A percentile compares a stretch with the other conserved stretches of the same genome.
Evolutionary conservation across 106 monocot genomes (phyloP).

Genomic region (Dioscorea alata): DNA sequence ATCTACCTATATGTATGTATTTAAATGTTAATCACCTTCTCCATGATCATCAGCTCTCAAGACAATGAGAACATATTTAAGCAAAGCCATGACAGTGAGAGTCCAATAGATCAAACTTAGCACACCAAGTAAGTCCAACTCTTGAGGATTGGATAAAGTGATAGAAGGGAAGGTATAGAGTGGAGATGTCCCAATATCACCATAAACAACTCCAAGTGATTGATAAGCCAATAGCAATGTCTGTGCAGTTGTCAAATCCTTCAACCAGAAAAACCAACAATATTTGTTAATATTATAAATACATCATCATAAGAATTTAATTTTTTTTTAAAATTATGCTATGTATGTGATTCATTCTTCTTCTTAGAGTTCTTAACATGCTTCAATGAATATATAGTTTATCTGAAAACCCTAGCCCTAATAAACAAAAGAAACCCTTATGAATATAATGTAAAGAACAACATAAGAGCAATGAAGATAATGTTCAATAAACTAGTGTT

Average conservation of each 20-base stretch:
- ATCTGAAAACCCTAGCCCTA: neutral
- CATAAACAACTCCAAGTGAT: conserved; percentile 61
- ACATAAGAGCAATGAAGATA: too few species aligned
- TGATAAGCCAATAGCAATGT: conserved; percentile 40
- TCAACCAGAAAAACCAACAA: conserved; percentile 1
- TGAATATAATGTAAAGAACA: neutral
- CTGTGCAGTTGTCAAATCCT: conserved; percentile 28
- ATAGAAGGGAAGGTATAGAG: conserved; percentile 59
- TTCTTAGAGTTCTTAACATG: neutral
- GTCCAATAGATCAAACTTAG: conserved; percentile 62
- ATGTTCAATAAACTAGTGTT: neutral
- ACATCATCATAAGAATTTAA: neutral
- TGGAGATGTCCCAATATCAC: conserved; percentile 63
- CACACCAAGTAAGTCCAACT: conserved; percentile 43
- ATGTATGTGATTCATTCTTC: neutral
- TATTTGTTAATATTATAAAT: neutral
- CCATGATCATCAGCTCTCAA: conserved; percentile 63
- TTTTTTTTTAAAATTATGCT: too few species aligned
- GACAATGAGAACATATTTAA: conserved; percentile 57
- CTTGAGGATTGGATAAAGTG: conserved; percentile 19
- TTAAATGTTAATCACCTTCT: conserved; percentile 31
- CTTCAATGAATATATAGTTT: neutral
- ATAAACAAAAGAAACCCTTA: too few species aligned
- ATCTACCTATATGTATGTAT: neutral
- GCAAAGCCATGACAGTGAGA: conserved; percentile 31